These are phyloP conservation scores for Penicillium frequentans DNA, from an alignment of 2,329 filamentous ascomycete genomes.

Conservation along the genomic window DNA sequence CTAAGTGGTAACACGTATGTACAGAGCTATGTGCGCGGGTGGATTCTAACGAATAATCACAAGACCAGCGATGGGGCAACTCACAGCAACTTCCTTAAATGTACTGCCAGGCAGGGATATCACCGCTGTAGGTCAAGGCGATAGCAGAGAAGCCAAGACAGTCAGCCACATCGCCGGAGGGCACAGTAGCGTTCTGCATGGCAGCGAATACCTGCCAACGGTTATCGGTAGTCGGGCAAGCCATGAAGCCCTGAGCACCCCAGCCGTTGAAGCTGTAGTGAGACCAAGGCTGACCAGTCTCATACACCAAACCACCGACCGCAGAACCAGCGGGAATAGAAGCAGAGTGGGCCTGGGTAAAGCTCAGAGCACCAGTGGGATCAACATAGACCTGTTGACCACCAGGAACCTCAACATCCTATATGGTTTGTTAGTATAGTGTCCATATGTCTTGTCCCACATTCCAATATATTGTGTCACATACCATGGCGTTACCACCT, in stretches of 20 bases:
- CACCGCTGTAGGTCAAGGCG: conserved; percentile 29
- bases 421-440: conserved; percentile 3
- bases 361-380: conserved; percentile 56
- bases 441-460: conserved; percentile 18
- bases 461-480: conserved; percentile 14
- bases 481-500: conserved; percentile 38
- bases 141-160: conserved; percentile 43
- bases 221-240: conserved; percentile 37
- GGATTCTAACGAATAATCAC: neutral
- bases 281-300: conserved; percentile 25
- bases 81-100: conserved; percentile 21
- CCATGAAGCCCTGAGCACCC: conserved; percentile 44
- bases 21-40: neutral
- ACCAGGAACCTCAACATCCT: conserved; percentile 59
- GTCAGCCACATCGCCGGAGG: conserved; percentile 36
- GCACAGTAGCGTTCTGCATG: conserved; percentile 41
- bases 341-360: conserved; percentile 58
- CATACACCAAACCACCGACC: conserved; percentile 51
- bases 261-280: conserved; percentile 36
- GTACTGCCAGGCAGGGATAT: conserved; percentile 43
- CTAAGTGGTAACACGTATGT: neutral
- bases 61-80: neutral
- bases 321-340: conserved; percentile 53
- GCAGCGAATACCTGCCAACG: conserved; percentile 46
- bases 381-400: conserved; percentile 63